Evolutionary conservation across 768 basidiomycete species (phyloP).

Genomic region (Macrolepiota albuminosa): DNA sequence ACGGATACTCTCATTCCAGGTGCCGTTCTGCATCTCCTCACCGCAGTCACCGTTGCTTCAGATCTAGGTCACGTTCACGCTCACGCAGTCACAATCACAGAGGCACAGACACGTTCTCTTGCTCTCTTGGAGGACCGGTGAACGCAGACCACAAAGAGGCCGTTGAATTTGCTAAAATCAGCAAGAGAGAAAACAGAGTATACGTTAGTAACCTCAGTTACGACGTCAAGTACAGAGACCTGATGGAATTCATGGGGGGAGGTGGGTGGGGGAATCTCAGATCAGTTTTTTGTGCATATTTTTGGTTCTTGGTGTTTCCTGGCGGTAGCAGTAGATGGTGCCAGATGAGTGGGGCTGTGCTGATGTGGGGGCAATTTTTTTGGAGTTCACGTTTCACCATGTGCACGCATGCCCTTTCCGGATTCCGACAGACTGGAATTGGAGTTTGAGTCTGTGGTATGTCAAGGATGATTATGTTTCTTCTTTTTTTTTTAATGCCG

Average conservation of each 20-base stretch:
- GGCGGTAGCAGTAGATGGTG: constrained; percentile 26
- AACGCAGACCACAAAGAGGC: constrained; percentile 92
- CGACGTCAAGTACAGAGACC: constrained; percentile 97
- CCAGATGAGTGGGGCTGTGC: constrained; percentile 18
- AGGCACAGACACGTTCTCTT: constrained; percentile 60
- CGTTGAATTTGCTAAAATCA: constrained; percentile 89
- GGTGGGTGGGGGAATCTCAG: constrained; percentile 90
- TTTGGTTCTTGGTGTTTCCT: constrained; percentile 24
- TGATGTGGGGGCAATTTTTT: constrained; percentile 14
- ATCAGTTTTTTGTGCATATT: constrained; percentile 46
- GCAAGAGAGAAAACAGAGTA: constrained; percentile 97
- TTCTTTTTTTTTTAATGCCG: constrained; percentile 37
- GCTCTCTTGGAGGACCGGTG: constrained; percentile 84
- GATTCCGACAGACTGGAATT: constrained; percentile 29
- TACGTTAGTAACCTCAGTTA: constrained; percentile 99
- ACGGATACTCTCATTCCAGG: constrained; percentile 66
- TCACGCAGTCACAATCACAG: constrained; percentile 56
- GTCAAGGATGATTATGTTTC: constrained; percentile 32
- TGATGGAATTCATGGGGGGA: constrained; percentile 99
- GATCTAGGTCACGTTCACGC: constrained; percentile 50
- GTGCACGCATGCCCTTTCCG: constrained; percentile 11
- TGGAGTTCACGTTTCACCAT: constrained; percentile 20
- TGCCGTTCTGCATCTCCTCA: constrained; percentile 64
- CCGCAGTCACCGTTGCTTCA: constrained; percentile 60
- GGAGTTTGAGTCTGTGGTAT: constrained; percentile 30